Evolutionary conservation across 805 yeast genomes (phyloP).

Genomic region (Zygotorulaspora chibaensis): DNA sequence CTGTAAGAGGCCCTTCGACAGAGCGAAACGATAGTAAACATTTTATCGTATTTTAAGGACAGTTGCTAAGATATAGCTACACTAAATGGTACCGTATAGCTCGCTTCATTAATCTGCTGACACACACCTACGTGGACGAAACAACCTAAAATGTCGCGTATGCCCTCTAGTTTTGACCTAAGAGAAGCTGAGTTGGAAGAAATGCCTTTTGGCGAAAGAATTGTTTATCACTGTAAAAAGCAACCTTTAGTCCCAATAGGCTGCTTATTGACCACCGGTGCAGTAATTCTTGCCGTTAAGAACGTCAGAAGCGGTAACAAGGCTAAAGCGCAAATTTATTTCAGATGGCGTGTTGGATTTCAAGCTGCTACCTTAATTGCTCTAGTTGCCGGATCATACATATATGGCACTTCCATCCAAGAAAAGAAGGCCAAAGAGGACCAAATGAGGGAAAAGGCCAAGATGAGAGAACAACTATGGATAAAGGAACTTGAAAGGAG

Average conservation of each 20-base stretch:
- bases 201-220: constrained; percentile 50
- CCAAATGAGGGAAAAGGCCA: constrained; percentile 68
- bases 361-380: constrained; percentile 84
- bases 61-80: too few species aligned
- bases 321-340: constrained; percentile 75
- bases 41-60: too few species aligned
- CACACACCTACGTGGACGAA: not conserved
- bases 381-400: constrained; percentile 70
- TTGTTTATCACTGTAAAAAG: constrained; percentile 62
- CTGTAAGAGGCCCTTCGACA: too few species aligned
- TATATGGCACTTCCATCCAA: constrained; percentile 51
- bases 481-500: constrained; percentile 85
- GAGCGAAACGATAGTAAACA: too few species aligned
- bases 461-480: constrained; percentile 81
- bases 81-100: too few species aligned
- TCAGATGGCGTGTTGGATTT: constrained; percentile 82
- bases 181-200: constrained; percentile 28
- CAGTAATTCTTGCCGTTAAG: constrained; percentile 72
- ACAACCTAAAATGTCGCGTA: constrained; percentile 10
- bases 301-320: constrained; percentile 71
- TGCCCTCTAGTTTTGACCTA: constrained; percentile 37
- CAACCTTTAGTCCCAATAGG: constrained; percentile 91
- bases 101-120: too few species aligned
- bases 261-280: constrained; percentile 69
- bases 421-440: constrained; percentile 58